Conservation (phyloP, 768 basidiomycete species). For the Russula compacta region DNA sequence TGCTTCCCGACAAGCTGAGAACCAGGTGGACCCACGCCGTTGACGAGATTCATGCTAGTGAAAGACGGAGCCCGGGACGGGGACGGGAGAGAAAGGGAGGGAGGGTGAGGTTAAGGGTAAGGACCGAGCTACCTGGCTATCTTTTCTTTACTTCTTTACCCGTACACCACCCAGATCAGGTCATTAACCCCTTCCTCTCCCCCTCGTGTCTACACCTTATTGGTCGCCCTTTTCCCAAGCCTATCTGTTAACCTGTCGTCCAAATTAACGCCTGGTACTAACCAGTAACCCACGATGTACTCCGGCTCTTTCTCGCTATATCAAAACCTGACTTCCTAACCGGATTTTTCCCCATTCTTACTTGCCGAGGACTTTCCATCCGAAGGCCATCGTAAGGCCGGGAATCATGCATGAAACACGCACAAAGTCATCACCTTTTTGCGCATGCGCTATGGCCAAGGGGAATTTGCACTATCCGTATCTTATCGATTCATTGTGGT, state of each 20-base stretch:
- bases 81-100: not conserved
- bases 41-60: conserved; percentile 16
- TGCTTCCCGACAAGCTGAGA: conserved; percentile 43
- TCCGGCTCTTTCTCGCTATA: not conserved
- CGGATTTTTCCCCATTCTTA: not conserved
- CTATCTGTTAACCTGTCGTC: not conserved
- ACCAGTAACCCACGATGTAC: not conserved
- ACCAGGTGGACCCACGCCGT: conserved; percentile 12
- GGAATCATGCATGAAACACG: not conserved
- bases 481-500: no score
- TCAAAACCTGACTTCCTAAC: not conserved
- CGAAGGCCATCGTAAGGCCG: not conserved
- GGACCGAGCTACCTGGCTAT: not conserved
- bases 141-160: no score
- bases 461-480: not conserved
- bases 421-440: no score
- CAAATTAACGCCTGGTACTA: no score
- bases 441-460: not conserved
- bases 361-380: not conserved
- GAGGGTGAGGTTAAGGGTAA: conserved; percentile 11
- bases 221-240: not conserved
- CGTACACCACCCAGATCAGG: not conserved
- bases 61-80: conserved; percentile 9
- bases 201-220: not conserved
- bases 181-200: not conserved